Evolutionary conservation across 768 basidiomycete genomes (phyloP).

Genomic region (Asterophora parasitica): DNA sequence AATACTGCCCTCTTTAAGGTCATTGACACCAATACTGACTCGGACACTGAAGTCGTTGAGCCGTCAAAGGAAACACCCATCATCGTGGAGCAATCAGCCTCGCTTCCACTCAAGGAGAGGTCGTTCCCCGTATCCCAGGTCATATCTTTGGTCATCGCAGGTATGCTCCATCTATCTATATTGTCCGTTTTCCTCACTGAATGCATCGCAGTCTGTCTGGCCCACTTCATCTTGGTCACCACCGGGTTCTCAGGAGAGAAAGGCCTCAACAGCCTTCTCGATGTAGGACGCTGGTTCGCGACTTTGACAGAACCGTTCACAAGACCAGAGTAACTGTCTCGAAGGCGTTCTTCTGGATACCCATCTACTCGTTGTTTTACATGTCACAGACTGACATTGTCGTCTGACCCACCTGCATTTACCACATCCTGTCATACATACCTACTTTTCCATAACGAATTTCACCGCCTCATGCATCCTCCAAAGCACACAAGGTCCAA

Average conservation of each 20-base stretch:
- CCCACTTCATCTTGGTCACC: slow-evolving; percentile 43
- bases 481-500: neutral
- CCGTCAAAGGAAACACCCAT: slow-evolving; percentile 13
- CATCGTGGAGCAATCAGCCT: slow-evolving; percentile 1
- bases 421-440: no score
- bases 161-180: slow-evolving; percentile 17
- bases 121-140: slow-evolving; percentile 31
- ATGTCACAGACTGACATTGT: neutral
- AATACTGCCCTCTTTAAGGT: slow-evolving; percentile 43
- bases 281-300: slow-evolving; percentile 35
- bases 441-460: no score
- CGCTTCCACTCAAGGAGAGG: slow-evolving; percentile 13
- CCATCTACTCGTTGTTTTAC: neutral
- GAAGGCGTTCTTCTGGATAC: neutral
- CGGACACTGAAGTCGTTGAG: slow-evolving; percentile 15
- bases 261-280: slow-evolving; percentile 42
- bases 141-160: slow-evolving; percentile 30
- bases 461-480: no score
- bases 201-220: slow-evolving; percentile 34
- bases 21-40: slow-evolving; percentile 21
- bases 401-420: neutral
- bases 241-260: slow-evolving; percentile 41
- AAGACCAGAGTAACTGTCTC: neutral
- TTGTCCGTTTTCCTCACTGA: neutral
- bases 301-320: slow-evolving; percentile 3